Evolutionary conservation across 768 basidiomycete species (phyloP), one percentile per base, ranked within the genome.

Genomic region (Lactifluus subvellereus): DNA sequence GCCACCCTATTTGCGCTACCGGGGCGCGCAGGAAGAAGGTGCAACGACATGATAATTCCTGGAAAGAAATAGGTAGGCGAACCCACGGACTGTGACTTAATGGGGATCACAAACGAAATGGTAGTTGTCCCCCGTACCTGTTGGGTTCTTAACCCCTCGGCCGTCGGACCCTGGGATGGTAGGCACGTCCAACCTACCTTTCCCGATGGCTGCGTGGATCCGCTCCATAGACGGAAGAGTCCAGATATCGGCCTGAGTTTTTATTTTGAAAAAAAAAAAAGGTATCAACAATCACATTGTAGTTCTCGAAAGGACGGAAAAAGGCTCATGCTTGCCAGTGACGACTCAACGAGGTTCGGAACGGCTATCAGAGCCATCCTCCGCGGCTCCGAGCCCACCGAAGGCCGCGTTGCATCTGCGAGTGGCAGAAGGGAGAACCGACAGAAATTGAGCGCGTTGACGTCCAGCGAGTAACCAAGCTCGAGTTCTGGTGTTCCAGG

Each of bases 371-470:
- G 74, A 1, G 83, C 86, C 16, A 10, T 22, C 27, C 20, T 6
- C 45, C 51, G 27, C 16, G 59, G 13, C 6, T 51, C 47, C 3
- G 51, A 16, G 13, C 50, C 30, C 50, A 57, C 32, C 62, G 65
- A 33, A 35, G 51, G 16, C 68, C 69, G 64, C 67, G 5, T 68
- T 3, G 11, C 22, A 4, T 27, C 22, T 51, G 66, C 66, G 37
- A 49, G 20, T 5, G 52, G 20, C 42, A 89, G 71, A 3, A 98
- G 76, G 7, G 91, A 88, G 74, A 97, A 94, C 2, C 88, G 84
- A 74, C 96, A 98, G 72, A 89, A 98, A 70, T 96, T 97, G 59
- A 98, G 79, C 2, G 96, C 87, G 71, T 99, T 99, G 62, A 95
- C 86, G 69, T 94, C 90, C 72, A 98, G 75, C 0, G 89, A 88